A percentile compares a stretch with the other conserved stretches of the same genome.
These are phyloP conservation scores for barrel medic (Medicago truncatula) DNA, from an alignment of 306 rosid genomes.

Conservation along the genomic window MtrunA17r5.0-ANR NC_053043.1:37645001-37645500, in stretches of 20 bases:
- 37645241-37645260: constrained; percentile 62
- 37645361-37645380: too few species aligned
- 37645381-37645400: background rate
- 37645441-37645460: constrained; percentile 77
- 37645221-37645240: constrained; percentile 69
- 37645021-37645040: background rate
- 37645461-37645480: constrained; percentile 49
- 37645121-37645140: constrained; percentile 28
- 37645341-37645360: too few species aligned
- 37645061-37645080: background rate
- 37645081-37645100: constrained; percentile 34
- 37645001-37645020: background rate
- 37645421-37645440: constrained; percentile 59
- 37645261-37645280: constrained; percentile 79
- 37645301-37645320: too few species aligned
- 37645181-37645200: constrained; percentile 54
- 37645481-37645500: constrained; percentile 46
- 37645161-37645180: constrained; percentile 60
- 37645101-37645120: constrained; percentile 37
- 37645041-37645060: background rate
- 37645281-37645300: constrained; percentile 43
- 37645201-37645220: constrained; percentile 58
- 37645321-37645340: too few species aligned
- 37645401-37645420: constrained; percentile 48
- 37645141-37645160: constrained; percentile 32